Conservation (phyloP, 805 yeast genomes). For the Yamadazyma phyllophila region DNA sequence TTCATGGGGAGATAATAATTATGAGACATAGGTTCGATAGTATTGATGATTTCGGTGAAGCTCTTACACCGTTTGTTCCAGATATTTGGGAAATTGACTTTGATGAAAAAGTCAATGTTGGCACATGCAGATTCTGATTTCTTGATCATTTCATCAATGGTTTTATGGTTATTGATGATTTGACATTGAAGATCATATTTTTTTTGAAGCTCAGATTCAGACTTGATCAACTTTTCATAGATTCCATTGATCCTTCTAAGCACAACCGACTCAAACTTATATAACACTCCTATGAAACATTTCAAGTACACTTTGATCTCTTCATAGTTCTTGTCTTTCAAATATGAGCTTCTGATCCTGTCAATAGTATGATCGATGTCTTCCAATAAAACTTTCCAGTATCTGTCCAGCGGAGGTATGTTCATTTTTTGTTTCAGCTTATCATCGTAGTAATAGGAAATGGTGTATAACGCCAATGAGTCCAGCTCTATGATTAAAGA, state of each 20-base stretch:
- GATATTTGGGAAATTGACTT: slow-evolving; percentile 8
- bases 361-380: slow-evolving; percentile 21
- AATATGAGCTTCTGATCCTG: slow-evolving; percentile 10
- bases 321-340: slow-evolving; percentile 5
- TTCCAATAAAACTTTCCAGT: slow-evolving; percentile 23
- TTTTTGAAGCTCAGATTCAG: slow-evolving; percentile 21
- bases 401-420: slow-evolving; percentile 28
- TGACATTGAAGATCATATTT: slow-evolving; percentile 1
- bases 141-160: slow-evolving; percentile 2
- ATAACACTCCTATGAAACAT: slow-evolving; percentile 21
- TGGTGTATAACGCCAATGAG: slow-evolving; percentile 23
- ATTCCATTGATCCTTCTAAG: slow-evolving; percentile 31
- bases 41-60: background rate
- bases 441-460: slow-evolving; percentile 32
- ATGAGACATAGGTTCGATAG: slow-evolving; percentile 4
- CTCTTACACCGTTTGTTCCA: slow-evolving; percentile 10
- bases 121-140: slow-evolving; percentile 10
- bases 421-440: slow-evolving; percentile 24
- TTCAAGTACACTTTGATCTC: slow-evolving; percentile 5
- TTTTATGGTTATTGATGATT: slow-evolving; percentile 7
- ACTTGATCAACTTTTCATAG: slow-evolving; percentile 23
- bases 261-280: slow-evolving; percentile 27
- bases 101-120: slow-evolving; percentile 10
- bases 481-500: slow-evolving; percentile 27
- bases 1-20: slow-evolving; percentile 38